Evolutionary conservation across 192 early-diverging fungal species (phyloP), one percentile per base, ranked within the genome.

Genomic region (Ambispora gerdemannii): DNA sequence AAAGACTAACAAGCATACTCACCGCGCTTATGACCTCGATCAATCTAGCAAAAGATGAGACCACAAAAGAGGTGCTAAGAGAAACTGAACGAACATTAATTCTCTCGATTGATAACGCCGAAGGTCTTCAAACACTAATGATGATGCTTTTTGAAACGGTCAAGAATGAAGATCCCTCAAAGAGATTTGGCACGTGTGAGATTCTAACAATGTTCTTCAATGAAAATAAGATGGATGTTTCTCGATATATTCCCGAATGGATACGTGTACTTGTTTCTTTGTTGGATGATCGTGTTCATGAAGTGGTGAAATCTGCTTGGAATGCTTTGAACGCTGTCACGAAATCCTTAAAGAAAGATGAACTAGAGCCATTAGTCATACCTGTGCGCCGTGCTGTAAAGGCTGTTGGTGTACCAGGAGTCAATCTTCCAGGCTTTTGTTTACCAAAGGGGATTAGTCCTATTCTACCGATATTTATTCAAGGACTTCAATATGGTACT

Each of bases 391-490:
- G 85, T 13, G 86, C 91, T 17, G 80, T 99, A 60, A 73, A 83
- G 59, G 76, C 77, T 38, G 86, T 84, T 10, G 79, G 78, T 65
- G 76, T 77, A 50, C 70, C 82, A 25, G 84, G 83, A 15, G 70
- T 79, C 17, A 81, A 86, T 61, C 67, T 97, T 51, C 88, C 84
- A 50, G 96, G 94, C 11, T 96, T 98, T 80, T 87, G 87, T 66
- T 77, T 98, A 72, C 91, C 97, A 66, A 96, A 95, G 81, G 95
- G 96, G 67, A 84, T 98, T 70, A 86, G 90, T 0, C 93, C 96
- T 0, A 67, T 99, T 61, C 79, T 99, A 66, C 90, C 93, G 32
- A 92, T 98, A 69, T 93, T 96, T 81, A 80, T 92, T 58, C 93
- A 98, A 78, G 95, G 95, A 17, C 85, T 99, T 32, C 88, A 97